Evolutionary conservation across 768 basidiomycete genomes (phyloP).

Genomic region (Russula compacta): DNA sequence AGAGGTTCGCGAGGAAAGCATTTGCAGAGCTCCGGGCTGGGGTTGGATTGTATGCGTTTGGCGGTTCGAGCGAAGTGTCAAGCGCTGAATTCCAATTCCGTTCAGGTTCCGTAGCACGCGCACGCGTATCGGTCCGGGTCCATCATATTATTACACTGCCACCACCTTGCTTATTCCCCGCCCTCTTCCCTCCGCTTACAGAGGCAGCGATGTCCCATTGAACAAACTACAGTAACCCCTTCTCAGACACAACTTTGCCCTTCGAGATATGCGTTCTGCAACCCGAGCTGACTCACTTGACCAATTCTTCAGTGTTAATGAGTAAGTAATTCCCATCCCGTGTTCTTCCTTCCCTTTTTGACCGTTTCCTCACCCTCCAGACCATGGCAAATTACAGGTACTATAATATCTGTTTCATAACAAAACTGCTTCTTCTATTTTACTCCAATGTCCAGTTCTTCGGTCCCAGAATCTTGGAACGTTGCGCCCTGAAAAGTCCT

Average conservation of each 20-base stretch:
- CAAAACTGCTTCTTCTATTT: not conserved
- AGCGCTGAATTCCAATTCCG: too few species aligned
- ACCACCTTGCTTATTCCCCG: too few species aligned
- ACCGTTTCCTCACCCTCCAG: slow-evolving; percentile 12
- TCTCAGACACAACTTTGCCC: too few species aligned
- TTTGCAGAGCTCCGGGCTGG: not conserved
- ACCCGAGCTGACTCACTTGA: not conserved
- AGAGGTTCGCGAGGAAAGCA: slow-evolving; percentile 2
- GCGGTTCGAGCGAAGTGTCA: too few species aligned
- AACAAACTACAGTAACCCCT: not conserved
- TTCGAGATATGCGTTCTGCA: not conserved
- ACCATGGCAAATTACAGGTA: slow-evolving; percentile 27
- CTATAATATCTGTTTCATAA: not conserved
- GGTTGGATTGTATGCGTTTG: not conserved
- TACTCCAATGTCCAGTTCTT: slow-evolving; percentile 26
- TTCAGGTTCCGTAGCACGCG: not conserved
- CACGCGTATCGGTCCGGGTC: not conserved
- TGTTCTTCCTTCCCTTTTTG: not conserved
- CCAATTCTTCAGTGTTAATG: not conserved
- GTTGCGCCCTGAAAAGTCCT: slow-evolving; percentile 52
- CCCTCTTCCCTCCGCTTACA: too few species aligned
- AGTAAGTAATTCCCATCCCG: not conserved
- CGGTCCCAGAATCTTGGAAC: slow-evolving; percentile 31
- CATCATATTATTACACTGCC: too few species aligned
- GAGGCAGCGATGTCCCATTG: not conserved